Conservation (phyloP, 1,284 basidiomycete species). For the Takashimella tepidaria region DNA sequence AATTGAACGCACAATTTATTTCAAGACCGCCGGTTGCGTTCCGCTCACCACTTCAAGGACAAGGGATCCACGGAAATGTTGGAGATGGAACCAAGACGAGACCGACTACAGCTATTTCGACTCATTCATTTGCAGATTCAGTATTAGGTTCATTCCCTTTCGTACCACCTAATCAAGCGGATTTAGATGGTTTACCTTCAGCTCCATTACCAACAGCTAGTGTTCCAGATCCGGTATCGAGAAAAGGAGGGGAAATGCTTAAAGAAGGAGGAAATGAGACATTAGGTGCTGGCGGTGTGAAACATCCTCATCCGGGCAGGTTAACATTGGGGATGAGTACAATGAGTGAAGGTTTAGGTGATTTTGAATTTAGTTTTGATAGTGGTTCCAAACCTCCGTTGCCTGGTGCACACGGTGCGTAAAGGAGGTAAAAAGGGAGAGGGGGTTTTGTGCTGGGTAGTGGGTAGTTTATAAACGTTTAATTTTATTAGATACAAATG, state of each 20-base stretch:
- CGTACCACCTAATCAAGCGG: slow-evolving; percentile 27
- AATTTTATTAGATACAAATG: too few species aligned
- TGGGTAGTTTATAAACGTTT: too few species aligned
- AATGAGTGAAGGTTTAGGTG: slow-evolving; percentile 36
- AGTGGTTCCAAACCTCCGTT: neutral
- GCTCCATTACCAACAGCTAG: neutral
- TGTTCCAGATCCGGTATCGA: neutral
- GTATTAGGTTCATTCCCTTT: slow-evolving; percentile 44
- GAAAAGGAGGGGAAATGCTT: too few species aligned
- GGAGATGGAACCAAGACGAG: neutral
- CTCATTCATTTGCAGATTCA: slow-evolving; percentile 35
- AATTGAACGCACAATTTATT: neutral
- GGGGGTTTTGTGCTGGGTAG: neutral
- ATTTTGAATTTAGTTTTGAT: slow-evolving; percentile 40
- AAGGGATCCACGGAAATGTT: too few species aligned
- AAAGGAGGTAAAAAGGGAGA: neutral
- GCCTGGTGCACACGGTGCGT: neutral
- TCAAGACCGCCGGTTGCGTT: neutral
- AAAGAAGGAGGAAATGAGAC: too few species aligned
- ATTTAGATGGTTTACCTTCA: neutral
- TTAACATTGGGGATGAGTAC: slow-evolving; percentile 30
- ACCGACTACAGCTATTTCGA: slow-evolving; percentile 6
- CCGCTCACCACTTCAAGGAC: neutral
- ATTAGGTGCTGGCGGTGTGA: too few species aligned
- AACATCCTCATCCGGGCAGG: slow-evolving; percentile 10